Evolutionary conservation across 2,329 filamentous ascomycete genomes (phyloP).

Genomic region (Claviceps digitariae): DNA sequence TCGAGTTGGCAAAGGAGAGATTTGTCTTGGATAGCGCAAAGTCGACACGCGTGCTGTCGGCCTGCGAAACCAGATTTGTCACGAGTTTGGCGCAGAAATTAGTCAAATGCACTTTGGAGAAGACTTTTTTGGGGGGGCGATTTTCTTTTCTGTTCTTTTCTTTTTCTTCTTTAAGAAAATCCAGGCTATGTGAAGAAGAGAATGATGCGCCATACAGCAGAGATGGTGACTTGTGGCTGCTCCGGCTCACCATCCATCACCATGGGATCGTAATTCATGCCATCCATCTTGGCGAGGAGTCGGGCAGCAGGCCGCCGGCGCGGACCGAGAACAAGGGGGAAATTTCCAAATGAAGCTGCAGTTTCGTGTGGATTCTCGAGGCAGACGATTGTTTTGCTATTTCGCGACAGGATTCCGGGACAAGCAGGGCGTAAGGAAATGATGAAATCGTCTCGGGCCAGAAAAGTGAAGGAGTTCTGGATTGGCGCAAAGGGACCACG

Average conservation of each 20-base stretch:
- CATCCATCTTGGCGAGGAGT: slow-evolving; percentile 20
- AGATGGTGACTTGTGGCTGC: slow-evolving; percentile 46
- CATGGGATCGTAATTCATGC: slow-evolving; percentile 48
- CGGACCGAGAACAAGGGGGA: background rate
- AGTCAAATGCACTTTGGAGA: background rate
- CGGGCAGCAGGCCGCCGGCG: background rate
- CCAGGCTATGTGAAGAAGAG: background rate
- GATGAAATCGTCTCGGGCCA: background rate
- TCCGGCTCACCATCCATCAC: slow-evolving; percentile 44
- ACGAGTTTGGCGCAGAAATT: background rate
- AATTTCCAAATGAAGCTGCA: background rate
- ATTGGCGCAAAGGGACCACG: background rate
- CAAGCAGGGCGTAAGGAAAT: background rate
- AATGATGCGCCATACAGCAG: slow-evolving; percentile 31
- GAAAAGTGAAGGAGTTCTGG: background rate
- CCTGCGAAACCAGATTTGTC: slow-evolving; percentile 33
- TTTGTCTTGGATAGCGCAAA: slow-evolving; percentile 86
- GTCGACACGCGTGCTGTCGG: slow-evolving; percentile 68
- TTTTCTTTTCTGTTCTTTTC: background rate
- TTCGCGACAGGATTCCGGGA: background rate
- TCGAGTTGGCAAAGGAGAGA: slow-evolving; percentile 80
- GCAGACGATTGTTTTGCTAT: background rate
- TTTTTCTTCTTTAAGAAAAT: background rate
- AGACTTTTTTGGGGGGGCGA: too few species aligned
- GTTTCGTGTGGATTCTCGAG: background rate